These are phyloP conservation scores for Rutstroemia sp. DNA, from an alignment of 2,329 filamentous ascomycete genomes.

Conservation along the genomic window DNA sequence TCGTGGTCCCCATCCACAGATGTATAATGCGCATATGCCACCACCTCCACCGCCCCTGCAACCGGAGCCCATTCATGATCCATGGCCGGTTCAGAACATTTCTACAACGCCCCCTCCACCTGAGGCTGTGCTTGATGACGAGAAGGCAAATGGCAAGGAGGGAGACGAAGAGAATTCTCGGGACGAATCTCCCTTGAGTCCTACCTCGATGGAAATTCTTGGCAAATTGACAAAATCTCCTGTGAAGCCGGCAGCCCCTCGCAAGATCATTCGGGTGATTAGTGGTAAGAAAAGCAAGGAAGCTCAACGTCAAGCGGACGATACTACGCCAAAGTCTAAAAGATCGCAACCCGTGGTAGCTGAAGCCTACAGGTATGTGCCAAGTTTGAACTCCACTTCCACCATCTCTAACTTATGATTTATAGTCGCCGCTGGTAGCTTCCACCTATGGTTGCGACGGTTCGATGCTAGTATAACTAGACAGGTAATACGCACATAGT, in stretches of 20 bases:
- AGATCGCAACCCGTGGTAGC: conserved; percentile 33
- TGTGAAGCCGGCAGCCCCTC: conserved; percentile 10
- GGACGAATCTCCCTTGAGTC: conserved; percentile 16
- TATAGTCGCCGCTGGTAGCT: conserved; percentile 33
- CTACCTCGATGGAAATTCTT: conserved; percentile 25
- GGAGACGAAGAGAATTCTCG: not conserved
- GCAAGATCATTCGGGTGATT: conserved; percentile 11
- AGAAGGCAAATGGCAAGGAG: conserved; percentile 2
- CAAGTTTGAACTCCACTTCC: conserved; percentile 11
- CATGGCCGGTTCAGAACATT: conserved; percentile 7
- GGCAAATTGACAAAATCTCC: conserved; percentile 17
- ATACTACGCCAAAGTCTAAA: conserved; percentile 26
- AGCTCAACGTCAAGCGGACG: conserved; percentile 27
- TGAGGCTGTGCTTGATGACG: not conserved
- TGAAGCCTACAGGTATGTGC: conserved; percentile 32
- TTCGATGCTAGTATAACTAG: not conserved
- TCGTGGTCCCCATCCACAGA: conserved; percentile 9
- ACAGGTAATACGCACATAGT: conserved; percentile 18
- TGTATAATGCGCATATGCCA: conserved; percentile 5
- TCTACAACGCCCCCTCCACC: conserved; percentile 5
- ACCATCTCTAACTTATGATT: conserved; percentile 12
- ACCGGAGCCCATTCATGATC: conserved; percentile 3
- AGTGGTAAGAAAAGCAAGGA: conserved; percentile 17
- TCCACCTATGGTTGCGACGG: not conserved
- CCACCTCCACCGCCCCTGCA: not conserved